These are phyloP conservation scores for Diutina sp. DNA, from an alignment of 1,139 yeast species.

Conservation along the genomic window DNA sequence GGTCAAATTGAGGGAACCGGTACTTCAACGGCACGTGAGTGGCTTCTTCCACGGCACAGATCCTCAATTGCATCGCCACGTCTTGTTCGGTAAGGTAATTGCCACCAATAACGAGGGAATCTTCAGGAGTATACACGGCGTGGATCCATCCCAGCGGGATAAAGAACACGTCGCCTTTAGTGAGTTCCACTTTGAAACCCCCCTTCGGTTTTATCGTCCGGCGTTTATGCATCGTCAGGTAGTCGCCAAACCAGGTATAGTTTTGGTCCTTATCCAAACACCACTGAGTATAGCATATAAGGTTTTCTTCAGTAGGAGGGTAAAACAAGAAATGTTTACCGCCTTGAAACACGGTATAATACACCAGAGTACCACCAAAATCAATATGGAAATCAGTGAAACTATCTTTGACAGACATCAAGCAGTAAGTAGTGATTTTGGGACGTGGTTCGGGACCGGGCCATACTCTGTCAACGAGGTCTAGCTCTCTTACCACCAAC, in stretches of 20 bases:
- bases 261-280: constrained; percentile 54
- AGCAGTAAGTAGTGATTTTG: constrained; percentile 69
- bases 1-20: constrained; percentile 66
- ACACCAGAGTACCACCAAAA: constrained; percentile 88
- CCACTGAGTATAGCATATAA: constrained; percentile 58
- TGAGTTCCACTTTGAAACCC: constrained; percentile 55
- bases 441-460: constrained; percentile 28
- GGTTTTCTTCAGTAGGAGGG: constrained; percentile 61
- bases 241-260: constrained; percentile 54
- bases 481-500: constrained; percentile 48
- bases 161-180: constrained; percentile 62
- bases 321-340: constrained; percentile 60
- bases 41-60: constrained; percentile 47
- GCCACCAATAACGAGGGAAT: constrained; percentile 79
- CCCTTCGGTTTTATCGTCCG: constrained; percentile 15
- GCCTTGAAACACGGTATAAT: constrained; percentile 71
- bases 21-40: constrained; percentile 69
- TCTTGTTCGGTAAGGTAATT: constrained; percentile 63
- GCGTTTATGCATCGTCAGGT: constrained; percentile 16
- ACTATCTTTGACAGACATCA: constrained; percentile 74
- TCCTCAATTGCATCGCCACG: constrained; percentile 46
- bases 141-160: constrained; percentile 95
- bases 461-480: constrained; percentile 66
- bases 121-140: constrained; percentile 74
- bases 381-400: constrained; percentile 88